phyloP scores from a whole-genome alignment of 345 rosid genomes.

The Dovyalis caffra region DNA sequence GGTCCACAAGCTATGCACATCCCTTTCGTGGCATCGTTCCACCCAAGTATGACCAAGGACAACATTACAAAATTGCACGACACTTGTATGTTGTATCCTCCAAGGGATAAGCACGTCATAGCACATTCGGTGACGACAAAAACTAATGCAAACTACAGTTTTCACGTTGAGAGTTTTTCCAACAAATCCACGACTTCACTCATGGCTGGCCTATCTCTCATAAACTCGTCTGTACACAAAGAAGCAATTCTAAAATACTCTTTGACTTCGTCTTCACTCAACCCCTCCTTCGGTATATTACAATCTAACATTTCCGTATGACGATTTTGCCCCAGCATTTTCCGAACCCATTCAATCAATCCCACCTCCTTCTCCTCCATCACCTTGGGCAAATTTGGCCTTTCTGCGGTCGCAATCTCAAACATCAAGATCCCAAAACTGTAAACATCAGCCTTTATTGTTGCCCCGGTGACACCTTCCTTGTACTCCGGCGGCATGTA shows the following conservation, averaged over 20 bases:
- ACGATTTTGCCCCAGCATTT: conserved; percentile 37
- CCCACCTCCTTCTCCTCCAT: conserved; percentile 42
- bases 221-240: conserved; percentile 44
- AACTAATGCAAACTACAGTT: not conserved
- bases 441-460: conserved; percentile 63
- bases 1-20: too few relatives aligned
- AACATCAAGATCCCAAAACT: conserved; percentile 85
- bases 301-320: conserved; percentile 54
- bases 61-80: too few relatives aligned
- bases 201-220: conserved; percentile 59
- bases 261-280: conserved; percentile 29
- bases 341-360: conserved; percentile 54
- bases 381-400: conserved; percentile 62
- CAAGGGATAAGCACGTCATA: too few relatives aligned
- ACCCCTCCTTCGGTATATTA: conserved; percentile 20
- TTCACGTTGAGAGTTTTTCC: not conserved
- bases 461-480: conserved; percentile 68
- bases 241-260: conserved; percentile 65
- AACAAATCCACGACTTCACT: conserved; percentile 38
- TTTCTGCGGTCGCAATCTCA: conserved; percentile 53
- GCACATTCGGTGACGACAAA: not conserved
- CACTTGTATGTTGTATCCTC: too few relatives aligned
- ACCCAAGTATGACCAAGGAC: too few relatives aligned
- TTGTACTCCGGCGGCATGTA: conserved; percentile 97
- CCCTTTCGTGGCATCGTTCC: too few relatives aligned